Conservation (phyloP, 2,329 filamentous ascomycete genomes). For the Neopestalotiopsis sp. region DNA sequence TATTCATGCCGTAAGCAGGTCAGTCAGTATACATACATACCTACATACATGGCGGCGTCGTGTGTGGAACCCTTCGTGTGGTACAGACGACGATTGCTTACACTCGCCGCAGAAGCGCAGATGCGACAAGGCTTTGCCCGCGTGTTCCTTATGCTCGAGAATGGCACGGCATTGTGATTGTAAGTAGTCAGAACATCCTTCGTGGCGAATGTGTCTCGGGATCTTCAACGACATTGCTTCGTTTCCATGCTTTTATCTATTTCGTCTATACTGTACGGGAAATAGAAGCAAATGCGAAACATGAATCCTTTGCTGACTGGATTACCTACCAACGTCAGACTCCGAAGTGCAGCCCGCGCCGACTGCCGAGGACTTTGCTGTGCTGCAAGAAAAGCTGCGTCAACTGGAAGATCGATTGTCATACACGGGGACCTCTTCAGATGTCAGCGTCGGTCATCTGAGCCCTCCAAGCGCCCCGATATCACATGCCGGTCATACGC, state of each 20-base stretch:
- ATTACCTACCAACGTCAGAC: conserved; percentile 15
- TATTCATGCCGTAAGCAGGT: conserved; percentile 40
- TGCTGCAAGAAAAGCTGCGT: conserved; percentile 40
- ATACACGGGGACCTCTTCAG: conserved; percentile 20
- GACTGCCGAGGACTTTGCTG: conserved; percentile 44
- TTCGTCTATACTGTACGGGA: not conserved
- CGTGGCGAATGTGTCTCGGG: not conserved
- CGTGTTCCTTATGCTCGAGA: conserved; percentile 50
- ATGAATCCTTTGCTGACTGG: not conserved
- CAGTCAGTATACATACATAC: conserved; percentile 4
- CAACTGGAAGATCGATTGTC: conserved; percentile 44
- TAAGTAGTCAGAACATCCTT: not conserved
- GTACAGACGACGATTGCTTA: not conserved
- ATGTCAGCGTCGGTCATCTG: conserved; percentile 22
- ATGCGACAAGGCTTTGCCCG: conserved; percentile 55
- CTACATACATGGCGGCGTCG: not conserved
- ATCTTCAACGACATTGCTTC: not conserved
- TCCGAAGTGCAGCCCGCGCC: conserved; percentile 39
- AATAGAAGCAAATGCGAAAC: not conserved
- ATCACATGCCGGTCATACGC: conserved; percentile 25
- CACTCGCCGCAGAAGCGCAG: conserved; percentile 51
- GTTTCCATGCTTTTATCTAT: not conserved
- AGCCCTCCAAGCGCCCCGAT: conserved; percentile 27
- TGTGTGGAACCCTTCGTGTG: not conserved
- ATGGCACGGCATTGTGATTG: conserved; percentile 49